Evolutionary conservation across 257 asterid genomes (phyloP), one percentile per base, ranked within the genome.

Genomic region (Echites panduratus): DNA sequence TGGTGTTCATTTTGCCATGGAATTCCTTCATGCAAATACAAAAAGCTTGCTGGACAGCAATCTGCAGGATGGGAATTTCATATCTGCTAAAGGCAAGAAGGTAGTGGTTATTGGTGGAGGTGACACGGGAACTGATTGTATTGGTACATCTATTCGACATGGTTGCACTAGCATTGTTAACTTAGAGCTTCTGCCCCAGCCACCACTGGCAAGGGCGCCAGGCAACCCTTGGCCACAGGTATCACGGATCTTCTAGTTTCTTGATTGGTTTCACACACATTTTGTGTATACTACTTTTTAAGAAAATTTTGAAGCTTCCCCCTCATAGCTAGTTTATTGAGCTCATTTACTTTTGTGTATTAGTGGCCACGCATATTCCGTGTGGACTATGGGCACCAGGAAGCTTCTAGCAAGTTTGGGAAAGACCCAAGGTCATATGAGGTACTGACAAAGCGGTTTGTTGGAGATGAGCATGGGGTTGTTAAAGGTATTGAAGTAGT

Each of bases 181-280:
- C 77, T 84, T 95, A 11, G 99, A 95, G 89, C 98, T 95, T 81
- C 96, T 95, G 58, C 91, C 98, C 53, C 89, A 86, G 83, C 99
- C 99, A 77, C 99, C 99, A 32, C 87, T 73, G 38, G 83, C 96
- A 49, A 84, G 99, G 83, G 96, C 99, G 75, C 82, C 98, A 61
- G 89, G 93, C 80, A 95, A 95, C 82, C 98, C 99, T 69, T 95
- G 99, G 99, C 99, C 99, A 45, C 99, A 95, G 99, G 99, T 95
- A 76, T 56, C 82, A 71, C 69, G 74, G 13, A 41, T 20, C 76
- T 67, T 24, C 22, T 7, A 0, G 11, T 20, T 26, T 41, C 63
- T 32, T 32, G 38, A 32, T 32, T 32, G 38, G 38, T 22, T 50
- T 56, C 32, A 20, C 2, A 20, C 2, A 0, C 27, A 53, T 53